Conservation (phyloP, 495 filamentous ascomycete genomes). For the Daldinia loculata region DNA sequence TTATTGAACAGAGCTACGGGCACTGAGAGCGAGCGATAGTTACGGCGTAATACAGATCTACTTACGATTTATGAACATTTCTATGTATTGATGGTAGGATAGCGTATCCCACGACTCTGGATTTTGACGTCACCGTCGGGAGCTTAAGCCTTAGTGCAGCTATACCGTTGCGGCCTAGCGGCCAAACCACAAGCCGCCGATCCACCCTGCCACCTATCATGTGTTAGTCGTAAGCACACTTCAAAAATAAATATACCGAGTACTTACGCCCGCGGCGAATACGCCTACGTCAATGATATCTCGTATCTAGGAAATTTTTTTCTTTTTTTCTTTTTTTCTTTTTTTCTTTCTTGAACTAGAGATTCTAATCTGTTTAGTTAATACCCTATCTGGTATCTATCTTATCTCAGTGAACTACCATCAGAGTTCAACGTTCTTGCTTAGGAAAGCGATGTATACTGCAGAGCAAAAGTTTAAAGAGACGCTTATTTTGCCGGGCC, state of each 20-base stretch:
- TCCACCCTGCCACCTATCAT: neutral
- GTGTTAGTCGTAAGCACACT: neutral
- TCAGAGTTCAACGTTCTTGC: neutral
- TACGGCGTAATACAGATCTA: neutral
- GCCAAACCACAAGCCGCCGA: slow-evolving; percentile 1
- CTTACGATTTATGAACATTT: neutral
- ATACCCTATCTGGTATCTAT: neutral
- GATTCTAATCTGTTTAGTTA: neutral
- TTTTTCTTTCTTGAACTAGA: neutral
- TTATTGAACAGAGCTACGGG: neutral
- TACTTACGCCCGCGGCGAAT: too few relatives aligned
- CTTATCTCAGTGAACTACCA: neutral
- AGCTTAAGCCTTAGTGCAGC: slow-evolving; percentile 21
- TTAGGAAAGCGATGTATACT: slow-evolving; percentile 6
- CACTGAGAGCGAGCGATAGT: neutral
- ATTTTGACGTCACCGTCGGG: slow-evolving; percentile 32
- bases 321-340: neutral
- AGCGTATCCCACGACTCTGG: neutral
- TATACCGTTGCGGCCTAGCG: slow-evolving; percentile 2
- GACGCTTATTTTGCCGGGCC: slow-evolving; percentile 1
- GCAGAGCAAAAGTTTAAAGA: slow-evolving; percentile 5
- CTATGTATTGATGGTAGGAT: neutral
- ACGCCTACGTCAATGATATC: slow-evolving; percentile 24
- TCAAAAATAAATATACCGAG: neutral
- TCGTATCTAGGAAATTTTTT: neutral